phyloP scores from a whole-genome alignment of 2,329 filamentous ascomycete species.

The Penicillium decumbens region DNA sequence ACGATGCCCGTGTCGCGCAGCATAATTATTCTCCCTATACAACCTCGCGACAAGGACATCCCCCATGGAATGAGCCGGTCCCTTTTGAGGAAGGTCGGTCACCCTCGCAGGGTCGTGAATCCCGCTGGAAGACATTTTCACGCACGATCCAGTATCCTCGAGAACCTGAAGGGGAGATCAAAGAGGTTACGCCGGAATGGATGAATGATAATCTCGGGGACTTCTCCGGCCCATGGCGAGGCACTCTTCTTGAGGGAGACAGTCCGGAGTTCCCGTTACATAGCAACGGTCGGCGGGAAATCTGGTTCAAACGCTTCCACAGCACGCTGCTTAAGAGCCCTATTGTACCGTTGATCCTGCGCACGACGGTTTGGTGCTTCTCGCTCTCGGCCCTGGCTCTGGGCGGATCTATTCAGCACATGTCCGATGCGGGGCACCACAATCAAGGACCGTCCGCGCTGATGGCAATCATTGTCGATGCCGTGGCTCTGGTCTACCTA shows the following conservation, averaged over 20 bases:
- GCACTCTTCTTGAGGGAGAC: slow-evolving; percentile 45
- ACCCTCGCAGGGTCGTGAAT: slow-evolving; percentile 31
- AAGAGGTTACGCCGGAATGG: slow-evolving; percentile 45
- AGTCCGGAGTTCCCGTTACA: slow-evolving; percentile 48
- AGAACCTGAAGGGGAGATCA: slow-evolving; percentile 33
- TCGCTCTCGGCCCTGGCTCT: slow-evolving; percentile 77
- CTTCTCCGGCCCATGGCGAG: slow-evolving; percentile 51
- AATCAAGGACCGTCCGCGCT: slow-evolving; percentile 70
- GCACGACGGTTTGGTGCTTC: slow-evolving; percentile 75
- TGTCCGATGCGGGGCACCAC: slow-evolving; percentile 47
- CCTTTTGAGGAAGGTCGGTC: slow-evolving; percentile 9
- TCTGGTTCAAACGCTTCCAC: slow-evolving; percentile 59
- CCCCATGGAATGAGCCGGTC: slow-evolving; percentile 4
- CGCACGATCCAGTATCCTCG: slow-evolving; percentile 42
- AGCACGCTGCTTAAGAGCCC: slow-evolving; percentile 70
- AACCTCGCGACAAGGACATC: slow-evolving; percentile 23
- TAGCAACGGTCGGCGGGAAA: slow-evolving; percentile 49
- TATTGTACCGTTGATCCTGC: slow-evolving; percentile 78
- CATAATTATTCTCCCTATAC: slow-evolving; percentile 43
- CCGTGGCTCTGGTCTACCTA: slow-evolving; percentile 82
- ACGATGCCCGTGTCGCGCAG: slow-evolving; percentile 43
- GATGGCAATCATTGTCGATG: slow-evolving; percentile 85
- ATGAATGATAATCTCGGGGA: slow-evolving; percentile 43
- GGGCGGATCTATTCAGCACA: slow-evolving; percentile 66
- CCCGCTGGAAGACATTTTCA: slow-evolving; percentile 47